Evolutionary conservation across 495 filamentous ascomycete species (phyloP), one percentile per base, ranked within the genome.

Genomic region (Cryomyces minteri): DNA sequence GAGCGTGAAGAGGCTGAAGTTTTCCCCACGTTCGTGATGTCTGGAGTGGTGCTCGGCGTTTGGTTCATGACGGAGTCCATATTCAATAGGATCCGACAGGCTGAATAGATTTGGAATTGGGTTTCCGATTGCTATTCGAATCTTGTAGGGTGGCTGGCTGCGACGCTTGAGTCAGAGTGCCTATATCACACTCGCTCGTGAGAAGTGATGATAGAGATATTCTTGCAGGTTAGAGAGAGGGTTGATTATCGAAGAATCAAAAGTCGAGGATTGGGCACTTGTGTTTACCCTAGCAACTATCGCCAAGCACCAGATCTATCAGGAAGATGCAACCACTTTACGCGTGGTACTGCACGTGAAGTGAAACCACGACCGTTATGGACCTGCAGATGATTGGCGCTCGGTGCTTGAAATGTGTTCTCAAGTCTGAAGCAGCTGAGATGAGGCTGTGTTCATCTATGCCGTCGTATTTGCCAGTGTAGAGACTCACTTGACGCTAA

Each of bases 11-110:
- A 11, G 34, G 8, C 37, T 32, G 10, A 41, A 40, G 31, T 41
- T 28, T 50, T 53, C 38, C 46, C 34, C 40, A 47, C 34, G 11
- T 52, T 43, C 18, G 6, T 46, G 41, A 38, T 36, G 14, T 44
- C 9, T 28, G 52, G 32, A n/a, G 43, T 48, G 30, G 40, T 32
- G 28, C 30, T 40, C 6, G 41, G 32, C 18, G 43, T 43, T 32
- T 31, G 25, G 28, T 43, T 41, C 49, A 49, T 52, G 34, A 38
- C 12, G 34, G 34, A 9, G 34, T 38, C 34, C 34, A 38, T 38
- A 9, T 38, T 38, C 34, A 3, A 9, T 38, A 38, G 12, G 12
- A 14, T 38, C 9, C 34, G 9, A 10, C 1, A 38, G 9, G 12
- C 9, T 38, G 34, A 14, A 38, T 14, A 1, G 12, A 38, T 38